phyloP scores from a whole-genome alignment of 169 alveolate species.

The Besnoitia besnoiti region DNA sequence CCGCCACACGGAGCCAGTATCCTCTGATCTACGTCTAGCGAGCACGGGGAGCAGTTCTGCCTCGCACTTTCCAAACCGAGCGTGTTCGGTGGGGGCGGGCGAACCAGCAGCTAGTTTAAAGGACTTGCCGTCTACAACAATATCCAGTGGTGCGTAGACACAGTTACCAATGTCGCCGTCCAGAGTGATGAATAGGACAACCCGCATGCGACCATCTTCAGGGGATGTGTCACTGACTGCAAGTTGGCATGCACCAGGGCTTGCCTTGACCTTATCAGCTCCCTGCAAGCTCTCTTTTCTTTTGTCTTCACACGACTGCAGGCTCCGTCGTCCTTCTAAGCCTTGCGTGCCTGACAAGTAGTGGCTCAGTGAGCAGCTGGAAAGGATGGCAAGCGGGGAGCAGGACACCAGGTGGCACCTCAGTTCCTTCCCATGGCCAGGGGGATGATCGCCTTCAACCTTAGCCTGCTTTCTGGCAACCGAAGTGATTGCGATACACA shows the following conservation, averaged over 20 bases:
- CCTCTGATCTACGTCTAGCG: background rate
- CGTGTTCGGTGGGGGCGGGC: background rate
- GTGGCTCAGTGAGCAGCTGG: background rate
- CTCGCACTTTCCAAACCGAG: background rate
- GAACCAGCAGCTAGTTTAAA: background rate
- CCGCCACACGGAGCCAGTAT: background rate
- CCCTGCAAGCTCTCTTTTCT: background rate
- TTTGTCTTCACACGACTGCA: background rate
- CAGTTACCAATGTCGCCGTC: background rate
- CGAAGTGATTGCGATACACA: background rate
- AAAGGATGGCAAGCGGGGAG: background rate
- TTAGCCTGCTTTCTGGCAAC: background rate
- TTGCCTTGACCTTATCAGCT: background rate
- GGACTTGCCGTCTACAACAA: background rate
- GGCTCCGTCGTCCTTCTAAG: background rate
- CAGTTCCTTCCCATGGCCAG: background rate
- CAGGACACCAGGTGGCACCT: constrained; percentile 11
- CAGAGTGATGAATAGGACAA: background rate
- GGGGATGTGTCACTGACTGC: background rate
- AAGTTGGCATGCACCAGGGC: background rate
- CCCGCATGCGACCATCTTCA: background rate
- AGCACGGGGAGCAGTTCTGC: background rate
- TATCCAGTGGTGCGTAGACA: background rate
- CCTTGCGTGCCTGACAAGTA: background rate
- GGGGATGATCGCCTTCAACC: background rate